Base-by-base conservation (phyloP, 345 rosid species). In the Brassica cretica region DNA sequence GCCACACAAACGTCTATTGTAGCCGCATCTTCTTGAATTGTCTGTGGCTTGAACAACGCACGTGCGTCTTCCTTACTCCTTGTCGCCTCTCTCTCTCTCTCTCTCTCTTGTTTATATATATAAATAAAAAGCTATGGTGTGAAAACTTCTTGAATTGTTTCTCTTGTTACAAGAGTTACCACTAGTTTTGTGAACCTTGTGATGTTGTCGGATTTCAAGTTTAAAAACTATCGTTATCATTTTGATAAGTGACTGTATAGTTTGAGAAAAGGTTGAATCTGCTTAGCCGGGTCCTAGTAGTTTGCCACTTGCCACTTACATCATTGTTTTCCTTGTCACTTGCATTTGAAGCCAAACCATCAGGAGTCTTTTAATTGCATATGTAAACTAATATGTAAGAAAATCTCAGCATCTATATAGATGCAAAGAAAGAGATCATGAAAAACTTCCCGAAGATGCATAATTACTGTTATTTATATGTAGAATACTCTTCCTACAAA, bases 21-120 rank as follows among this genome's bases (percentile, higher is more conserved):
- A 83, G 93, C 67, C 68, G 89, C 74, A 85, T 87, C 79, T 86
- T 89, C 87, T 83, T 90, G 66, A 74, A 67, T 18, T 68, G 39
- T 61, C 2, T 19, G 30, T 27, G 41, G 64, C 69, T 73, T 67
- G 59, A 67, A 64, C 67, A 65, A 27, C 37, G 27, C 35, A 14
- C 51, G 0, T 61, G 35, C 82, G 25, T 60, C 77, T 58, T 4
- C 55, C 66, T 32, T 18, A 5, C 12, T 25, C 8, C 14, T 41
- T 46, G 55, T 25, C 6, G n/a, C 14, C 10, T 51, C 63, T 9
- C 15, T 6, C 12, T 27, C n/a, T n/a, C 10, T 51, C 63, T 9
- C 15, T 6, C 35, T 27, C 25, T 56, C 19, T 33, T 44, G 74
- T 79, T 64, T 73, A 66, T 73, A 66, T 73, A 66, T 67, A 66